phyloP scores from a whole-genome alignment of 371 early-diverging fungal species.

The Phascolomyces articulosus region DNA sequence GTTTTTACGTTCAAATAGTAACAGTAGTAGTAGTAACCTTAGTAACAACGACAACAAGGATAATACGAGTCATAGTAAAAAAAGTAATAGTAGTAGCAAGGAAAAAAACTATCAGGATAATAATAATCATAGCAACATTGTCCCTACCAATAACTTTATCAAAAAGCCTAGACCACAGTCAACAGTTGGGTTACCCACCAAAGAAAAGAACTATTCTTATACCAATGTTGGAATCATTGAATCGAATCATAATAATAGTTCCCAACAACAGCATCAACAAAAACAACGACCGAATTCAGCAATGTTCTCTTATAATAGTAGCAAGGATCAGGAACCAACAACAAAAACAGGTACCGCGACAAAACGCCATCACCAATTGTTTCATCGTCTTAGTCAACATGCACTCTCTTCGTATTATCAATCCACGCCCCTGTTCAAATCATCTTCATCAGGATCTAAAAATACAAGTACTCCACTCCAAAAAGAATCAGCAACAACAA shows the following conservation, averaged over 20 bases:
- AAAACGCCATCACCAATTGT: not conserved
- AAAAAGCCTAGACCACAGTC: conserved; percentile 6
- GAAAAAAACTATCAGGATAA: too few relatives aligned
- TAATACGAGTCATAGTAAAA: not conserved
- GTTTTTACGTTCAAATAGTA: conserved; percentile 4
- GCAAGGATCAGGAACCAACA: not conserved
- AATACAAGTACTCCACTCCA: not conserved
- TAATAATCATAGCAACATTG: too few relatives aligned
- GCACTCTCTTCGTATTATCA: conserved; percentile 1
- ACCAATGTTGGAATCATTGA: not conserved
- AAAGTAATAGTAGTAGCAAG: not conserved
- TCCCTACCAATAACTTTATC: too few relatives aligned
- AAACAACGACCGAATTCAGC: not conserved
- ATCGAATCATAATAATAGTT: not conserved
- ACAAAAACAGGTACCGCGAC: not conserved
- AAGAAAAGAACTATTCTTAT: not conserved
- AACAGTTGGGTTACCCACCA: not conserved
- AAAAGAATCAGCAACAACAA: not conserved
- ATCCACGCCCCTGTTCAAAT: not conserved
- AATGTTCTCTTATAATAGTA: not conserved
- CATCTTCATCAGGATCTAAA: not conserved
- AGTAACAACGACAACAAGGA: not conserved
- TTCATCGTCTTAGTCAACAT: not conserved
- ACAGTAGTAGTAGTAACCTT: not conserved
- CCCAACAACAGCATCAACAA: not conserved